Percentiles rank a stretch among this genome's conserved stretches.
Conservation (phyloP, 2,329 filamentous ascomycete species). For the Zarea fungicola region DNA sequence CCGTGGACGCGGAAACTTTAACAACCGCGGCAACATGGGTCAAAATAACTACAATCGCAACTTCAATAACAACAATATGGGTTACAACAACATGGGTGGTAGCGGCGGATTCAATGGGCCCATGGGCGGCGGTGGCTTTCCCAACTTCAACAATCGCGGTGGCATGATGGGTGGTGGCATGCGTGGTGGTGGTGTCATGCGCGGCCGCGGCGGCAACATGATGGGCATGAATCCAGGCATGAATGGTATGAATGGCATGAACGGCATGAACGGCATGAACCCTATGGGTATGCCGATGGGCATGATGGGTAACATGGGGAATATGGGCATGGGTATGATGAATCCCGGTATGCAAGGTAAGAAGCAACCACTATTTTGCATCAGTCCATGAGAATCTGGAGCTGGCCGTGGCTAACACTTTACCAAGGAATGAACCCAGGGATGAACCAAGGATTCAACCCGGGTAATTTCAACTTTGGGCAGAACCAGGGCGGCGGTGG, state of each 20-base stretch:
- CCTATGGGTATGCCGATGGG: constrained; percentile 40
- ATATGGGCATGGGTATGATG: constrained; percentile 30
- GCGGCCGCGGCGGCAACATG: constrained; percentile 43
- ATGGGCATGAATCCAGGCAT: constrained; percentile 52
- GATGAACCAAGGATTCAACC: constrained; percentile 66
- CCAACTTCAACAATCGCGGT: constrained; percentile 45
- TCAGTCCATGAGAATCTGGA: no score
- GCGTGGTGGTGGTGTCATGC: constrained; percentile 45
- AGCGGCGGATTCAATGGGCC: constrained; percentile 39
- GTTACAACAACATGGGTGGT: constrained; percentile 40
- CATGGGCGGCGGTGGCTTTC: constrained; percentile 48
- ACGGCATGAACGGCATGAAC: constrained; percentile 8
- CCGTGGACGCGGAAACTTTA: constrained; percentile 46
- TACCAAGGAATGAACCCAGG: no score
- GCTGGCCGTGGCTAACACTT: no score
- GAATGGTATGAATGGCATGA: constrained; percentile 51
- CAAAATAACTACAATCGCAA: constrained; percentile 39
- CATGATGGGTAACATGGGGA: constrained; percentile 48
- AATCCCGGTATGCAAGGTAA: constrained; percentile 30
- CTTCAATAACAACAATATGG: constrained; percentile 35
- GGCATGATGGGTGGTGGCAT: constrained; percentile 47
- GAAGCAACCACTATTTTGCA: constrained; percentile 10
- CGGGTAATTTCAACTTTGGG: constrained; percentile 62
- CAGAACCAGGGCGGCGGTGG: constrained; percentile 40
- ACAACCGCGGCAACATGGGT: constrained; percentile 45